Evolutionary conservation across 805 yeast species (phyloP).

Genomic region (Hanseniaspora lindneri): DNA sequence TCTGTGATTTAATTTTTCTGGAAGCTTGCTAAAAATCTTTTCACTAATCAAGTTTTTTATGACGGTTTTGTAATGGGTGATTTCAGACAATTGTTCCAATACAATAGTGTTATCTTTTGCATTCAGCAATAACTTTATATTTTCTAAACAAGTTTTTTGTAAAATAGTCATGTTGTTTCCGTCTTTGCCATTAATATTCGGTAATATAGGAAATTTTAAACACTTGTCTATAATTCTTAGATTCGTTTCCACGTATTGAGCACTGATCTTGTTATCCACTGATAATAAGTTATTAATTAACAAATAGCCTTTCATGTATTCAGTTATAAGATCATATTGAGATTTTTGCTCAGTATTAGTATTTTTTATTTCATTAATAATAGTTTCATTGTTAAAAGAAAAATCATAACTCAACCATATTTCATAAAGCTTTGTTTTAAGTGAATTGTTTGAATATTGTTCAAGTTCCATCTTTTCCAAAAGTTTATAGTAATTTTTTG

Average conservation of each 20-base stretch:
- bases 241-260: background rate
- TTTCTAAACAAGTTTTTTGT: slow-evolving; percentile 11
- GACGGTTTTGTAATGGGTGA: slow-evolving; percentile 1
- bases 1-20: slow-evolving; percentile 4
- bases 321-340: slow-evolving; percentile 2
- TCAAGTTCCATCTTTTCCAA: no score
- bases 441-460: no score
- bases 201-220: slow-evolving; percentile 11
- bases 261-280: background rate
- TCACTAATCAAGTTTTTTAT: slow-evolving; percentile 1
- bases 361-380: slow-evolving; percentile 11
- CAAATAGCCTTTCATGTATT: slow-evolving; percentile 10
- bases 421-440: background rate
- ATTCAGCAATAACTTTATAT: background rate
- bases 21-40: slow-evolving; percentile 12
- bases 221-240: slow-evolving; percentile 12
- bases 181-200: slow-evolving; percentile 4
- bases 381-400: slow-evolving; percentile 9
- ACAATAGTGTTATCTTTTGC: background rate
- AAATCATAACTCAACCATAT: slow-evolving; percentile 11
- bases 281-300: background rate
- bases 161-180: slow-evolving; percentile 10
- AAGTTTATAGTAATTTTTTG: background rate
- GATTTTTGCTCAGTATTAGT: slow-evolving; percentile 1
- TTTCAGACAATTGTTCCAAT: slow-evolving; percentile 1